Evolutionary conservation across 441 rosid genomes (phyloP).

Genomic region (Biscutella laevigata): DNA sequence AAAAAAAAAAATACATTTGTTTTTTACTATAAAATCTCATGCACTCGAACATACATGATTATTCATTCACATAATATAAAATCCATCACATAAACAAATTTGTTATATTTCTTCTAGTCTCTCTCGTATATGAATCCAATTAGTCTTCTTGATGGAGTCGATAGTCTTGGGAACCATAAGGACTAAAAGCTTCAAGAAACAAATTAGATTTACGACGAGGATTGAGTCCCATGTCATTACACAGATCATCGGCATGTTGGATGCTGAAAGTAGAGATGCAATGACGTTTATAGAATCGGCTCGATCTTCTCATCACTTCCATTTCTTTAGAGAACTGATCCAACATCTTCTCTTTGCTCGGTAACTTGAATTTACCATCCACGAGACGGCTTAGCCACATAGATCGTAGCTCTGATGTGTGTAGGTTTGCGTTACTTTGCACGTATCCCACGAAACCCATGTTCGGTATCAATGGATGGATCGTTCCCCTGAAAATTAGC

Average conservation of each 20-base stretch:
- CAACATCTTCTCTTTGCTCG: conserved; percentile 51
- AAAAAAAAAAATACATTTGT: too few relatives aligned
- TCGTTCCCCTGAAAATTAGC: conserved; percentile 52
- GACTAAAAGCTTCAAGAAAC: conserved; percentile 64
- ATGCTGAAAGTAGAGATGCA: conserved; percentile 86
- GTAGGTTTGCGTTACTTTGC: conserved; percentile 68
- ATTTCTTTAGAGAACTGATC: conserved; percentile 43
- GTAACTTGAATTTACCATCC: conserved; percentile 56
- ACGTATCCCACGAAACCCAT: conserved; percentile 80
- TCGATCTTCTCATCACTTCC: conserved; percentile 47
- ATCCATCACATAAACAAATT: background rate
- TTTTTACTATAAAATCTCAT: background rate
- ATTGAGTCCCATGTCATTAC: conserved; percentile 75
- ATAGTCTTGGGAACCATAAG: conserved; percentile 63
- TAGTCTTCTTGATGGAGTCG: conserved; percentile 10
- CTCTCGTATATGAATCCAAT: background rate
- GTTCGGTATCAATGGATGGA: conserved; percentile 81
- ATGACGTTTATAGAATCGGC: conserved; percentile 67
- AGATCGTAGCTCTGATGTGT: conserved; percentile 68
- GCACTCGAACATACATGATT: background rate
- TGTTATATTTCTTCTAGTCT: background rate
- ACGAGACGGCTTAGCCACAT: conserved; percentile 56
- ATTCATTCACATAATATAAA: conserved; percentile 1
- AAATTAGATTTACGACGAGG: conserved; percentile 58
- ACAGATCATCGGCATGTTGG: conserved; percentile 70